Conservation (phyloP, 768 basidiomycete species). For the Rhizopogon sp. region DNA sequence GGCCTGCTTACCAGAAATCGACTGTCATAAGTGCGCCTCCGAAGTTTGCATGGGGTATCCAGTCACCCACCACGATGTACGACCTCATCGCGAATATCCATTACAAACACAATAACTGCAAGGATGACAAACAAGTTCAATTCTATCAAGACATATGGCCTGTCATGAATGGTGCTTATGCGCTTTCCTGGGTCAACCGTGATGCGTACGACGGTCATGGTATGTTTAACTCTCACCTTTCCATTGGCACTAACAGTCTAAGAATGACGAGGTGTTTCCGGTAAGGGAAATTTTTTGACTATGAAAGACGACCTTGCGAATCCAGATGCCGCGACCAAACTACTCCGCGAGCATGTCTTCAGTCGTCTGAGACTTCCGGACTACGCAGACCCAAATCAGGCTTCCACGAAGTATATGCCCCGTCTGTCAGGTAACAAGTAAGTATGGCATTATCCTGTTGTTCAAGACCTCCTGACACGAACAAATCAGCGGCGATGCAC, state of each 20-base stretch:
- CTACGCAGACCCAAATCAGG: constrained; percentile 6
- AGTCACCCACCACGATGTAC: constrained; percentile 25
- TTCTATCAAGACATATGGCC: constrained; percentile 30
- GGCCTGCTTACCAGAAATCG: constrained; percentile 9
- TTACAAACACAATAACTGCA: constrained; percentile 7
- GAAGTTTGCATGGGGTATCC: constrained; percentile 25
- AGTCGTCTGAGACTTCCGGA: constrained; percentile 7
- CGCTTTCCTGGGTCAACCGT: constrained; percentile 26
- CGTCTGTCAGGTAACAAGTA: constrained; percentile 25
- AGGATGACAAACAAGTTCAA: constrained; percentile 9
- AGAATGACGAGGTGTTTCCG: constrained; percentile 7
- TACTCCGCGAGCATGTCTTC: constrained; percentile 11
- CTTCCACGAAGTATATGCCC: constrained; percentile 25
- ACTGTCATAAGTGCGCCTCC: constrained; percentile 23
- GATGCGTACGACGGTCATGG: constrained; percentile 28
- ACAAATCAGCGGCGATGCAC: constrained; percentile 6
- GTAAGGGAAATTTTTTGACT: constrained; percentile 13
- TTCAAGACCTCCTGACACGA: not conserved
- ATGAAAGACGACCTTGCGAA: constrained; percentile 6
- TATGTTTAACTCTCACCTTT: constrained; percentile 2
- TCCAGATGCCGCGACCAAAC: not conserved
- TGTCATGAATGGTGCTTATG: constrained; percentile 15
- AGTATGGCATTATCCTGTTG: not conserved
- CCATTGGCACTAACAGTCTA: not conserved
- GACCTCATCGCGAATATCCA: constrained; percentile 28